Percentiles rank a stretch among this genome's conserved stretches.
Evolutionary conservation across 257 asterid genomes (phyloP).

Genomic region (Plantago elongata): DNA sequence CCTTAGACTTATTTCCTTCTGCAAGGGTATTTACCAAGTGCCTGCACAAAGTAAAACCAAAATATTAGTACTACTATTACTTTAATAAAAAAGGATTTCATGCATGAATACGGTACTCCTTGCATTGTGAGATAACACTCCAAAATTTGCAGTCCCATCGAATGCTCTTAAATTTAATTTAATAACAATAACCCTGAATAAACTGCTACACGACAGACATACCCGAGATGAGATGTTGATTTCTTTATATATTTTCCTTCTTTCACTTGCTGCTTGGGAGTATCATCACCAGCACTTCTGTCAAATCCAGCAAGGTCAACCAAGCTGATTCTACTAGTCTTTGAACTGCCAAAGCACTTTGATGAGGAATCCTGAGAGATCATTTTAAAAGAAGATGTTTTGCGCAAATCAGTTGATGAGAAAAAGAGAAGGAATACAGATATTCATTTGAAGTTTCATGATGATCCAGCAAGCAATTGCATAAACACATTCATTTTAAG

Average conservation of each 20-base stretch:
- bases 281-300: conserved; percentile 56
- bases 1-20: conserved; percentile 40
- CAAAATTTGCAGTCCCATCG: too few relatives aligned
- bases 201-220: conserved; percentile 26
- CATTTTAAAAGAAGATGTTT: background rate
- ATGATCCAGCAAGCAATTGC: too few relatives aligned
- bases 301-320: conserved; percentile 95
- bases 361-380: conserved; percentile 77
- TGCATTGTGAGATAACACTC: too few relatives aligned
- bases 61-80: too few relatives aligned
- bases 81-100: background rate
- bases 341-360: conserved; percentile 85
- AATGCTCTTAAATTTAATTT: background rate
- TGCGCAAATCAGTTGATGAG: background rate
- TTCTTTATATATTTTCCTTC: conserved; percentile 86
- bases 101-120: background rate
- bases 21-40: conserved; percentile 61
- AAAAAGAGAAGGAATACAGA: background rate
- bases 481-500: too few relatives aligned
- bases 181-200: conserved; percentile 1
- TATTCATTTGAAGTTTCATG: background rate
- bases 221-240: conserved; percentile 92
- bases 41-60: conserved; percentile 58
- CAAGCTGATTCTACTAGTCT: conserved; percentile 79
- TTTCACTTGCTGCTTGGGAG: conserved; percentile 57